phyloP scores from a whole-genome alignment of 345 rosid species.

The Durio zibethinus region DNA sequence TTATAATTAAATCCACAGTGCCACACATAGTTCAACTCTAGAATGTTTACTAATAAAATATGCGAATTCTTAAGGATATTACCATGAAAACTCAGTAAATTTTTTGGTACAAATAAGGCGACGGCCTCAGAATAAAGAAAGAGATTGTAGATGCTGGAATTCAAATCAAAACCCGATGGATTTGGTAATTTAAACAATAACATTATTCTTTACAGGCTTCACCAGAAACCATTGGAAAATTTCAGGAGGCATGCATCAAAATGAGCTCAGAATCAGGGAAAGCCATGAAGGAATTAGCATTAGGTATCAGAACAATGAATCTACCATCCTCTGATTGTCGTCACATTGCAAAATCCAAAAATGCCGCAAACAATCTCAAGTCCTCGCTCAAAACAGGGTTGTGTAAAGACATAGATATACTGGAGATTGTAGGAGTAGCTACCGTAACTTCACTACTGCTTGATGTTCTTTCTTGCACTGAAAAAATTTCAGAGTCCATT shows the following conservation, averaged over 20 bases:
- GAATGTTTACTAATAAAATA: too few relatives aligned
- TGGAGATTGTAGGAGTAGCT: slow-evolving; percentile 35
- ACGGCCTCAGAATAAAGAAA: too few relatives aligned
- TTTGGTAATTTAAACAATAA: not conserved
- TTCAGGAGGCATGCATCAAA: slow-evolving; percentile 41
- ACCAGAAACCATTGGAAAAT: slow-evolving; percentile 25
- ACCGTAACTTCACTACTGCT: slow-evolving; percentile 13
- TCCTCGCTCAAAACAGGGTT: slow-evolving; percentile 40
- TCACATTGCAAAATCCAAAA: slow-evolving; percentile 43
- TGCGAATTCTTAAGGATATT: too few relatives aligned
- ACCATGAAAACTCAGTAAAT: too few relatives aligned
- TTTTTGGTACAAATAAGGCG: too few relatives aligned
- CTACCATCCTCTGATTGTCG: slow-evolving; percentile 31
- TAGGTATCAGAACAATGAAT: slow-evolving; percentile 44
- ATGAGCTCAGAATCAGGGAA: slow-evolving; percentile 49
- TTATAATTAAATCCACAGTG: too few relatives aligned
- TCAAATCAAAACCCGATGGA: too few relatives aligned
- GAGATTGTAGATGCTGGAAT: too few relatives aligned
- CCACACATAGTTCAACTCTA: too few relatives aligned
- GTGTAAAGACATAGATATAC: slow-evolving; percentile 42
- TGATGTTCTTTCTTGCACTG: slow-evolving; percentile 17
- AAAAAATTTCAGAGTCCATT: slow-evolving; percentile 41
- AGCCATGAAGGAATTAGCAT: slow-evolving; percentile 54
- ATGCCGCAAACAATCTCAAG: slow-evolving; percentile 35
- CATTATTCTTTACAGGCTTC: slow-evolving; percentile 37